Evolutionary conservation across 805 yeast genomes (phyloP), one percentile per base, ranked within the genome.

Genomic region (Isabelozyma pseudorhagii): DNA sequence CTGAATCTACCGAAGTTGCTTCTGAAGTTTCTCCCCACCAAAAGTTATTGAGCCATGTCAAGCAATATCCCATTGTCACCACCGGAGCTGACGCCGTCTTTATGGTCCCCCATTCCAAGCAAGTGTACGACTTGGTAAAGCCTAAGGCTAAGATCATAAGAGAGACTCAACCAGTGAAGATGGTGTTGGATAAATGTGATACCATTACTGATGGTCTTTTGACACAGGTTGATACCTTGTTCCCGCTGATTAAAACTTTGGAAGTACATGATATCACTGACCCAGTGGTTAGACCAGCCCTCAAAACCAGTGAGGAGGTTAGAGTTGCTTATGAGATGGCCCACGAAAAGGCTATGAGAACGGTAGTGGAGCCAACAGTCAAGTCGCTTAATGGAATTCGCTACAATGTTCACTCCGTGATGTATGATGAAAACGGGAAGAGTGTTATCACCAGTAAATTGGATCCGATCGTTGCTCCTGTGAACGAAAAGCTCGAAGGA

Each of bases 401-500:
- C 54, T 72, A 71, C 46, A 68, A 67, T 47, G 79, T 82, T 60
- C 78, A 81, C 59, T 69, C 76, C 44, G 72, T 79, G 31, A 59
- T 82, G 40, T 77, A 79, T 61, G 83, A 83, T 59, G 74, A 80
- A 7, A 70, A 81, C 29, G 89, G 89, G 21, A 82, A 81, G 59
- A 86, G 88, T 40, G 61, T 84, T 46, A 55, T 87, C 38, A 75
- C 89, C 55, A 74, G 85, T n/a, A 76, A 79, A 21, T 59, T 84
- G 18, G 90, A 85, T 63, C 85, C 88, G 4, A 36, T 84, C 10
- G 69, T 87, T 44, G 74, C 71, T 38, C 92, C 94, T 28, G 42
- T 85, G 42, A 89, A 87, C 67, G 67, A 74, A 36, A 68, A 74
- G 34, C 63, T 87, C 46, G 83, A 78, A 52, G 62, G 71, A 1